Conservation (phyloP, 169 alveolate species). For the Plasmodium fragile region DNA sequence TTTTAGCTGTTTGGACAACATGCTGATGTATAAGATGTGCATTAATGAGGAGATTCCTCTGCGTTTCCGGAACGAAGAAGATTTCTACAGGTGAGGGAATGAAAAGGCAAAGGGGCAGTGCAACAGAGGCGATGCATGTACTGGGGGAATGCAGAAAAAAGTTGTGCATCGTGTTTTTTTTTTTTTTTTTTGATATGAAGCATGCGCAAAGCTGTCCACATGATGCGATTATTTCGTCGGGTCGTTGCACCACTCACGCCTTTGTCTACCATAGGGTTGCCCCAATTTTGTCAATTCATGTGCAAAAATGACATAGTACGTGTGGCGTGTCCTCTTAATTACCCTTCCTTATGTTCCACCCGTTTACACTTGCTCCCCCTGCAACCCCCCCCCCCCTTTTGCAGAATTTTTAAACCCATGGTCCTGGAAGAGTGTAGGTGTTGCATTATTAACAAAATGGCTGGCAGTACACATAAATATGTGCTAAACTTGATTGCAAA, state of each 20-base stretch:
- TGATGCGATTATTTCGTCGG: background rate
- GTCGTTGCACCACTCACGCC: background rate
- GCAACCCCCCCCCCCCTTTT: background rate
- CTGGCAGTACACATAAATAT: conserved; percentile 28
- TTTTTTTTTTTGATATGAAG: background rate
- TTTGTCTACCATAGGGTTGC: background rate
- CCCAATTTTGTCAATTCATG: background rate
- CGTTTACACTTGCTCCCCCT: background rate
- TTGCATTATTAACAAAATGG: conserved; percentile 34
- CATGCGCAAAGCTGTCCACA: background rate
- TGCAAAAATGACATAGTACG: background rate
- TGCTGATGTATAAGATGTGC: conserved; percentile 30
- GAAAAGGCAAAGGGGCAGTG: background rate
- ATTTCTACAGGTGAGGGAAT: conserved; percentile 41
- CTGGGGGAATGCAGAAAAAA: background rate
- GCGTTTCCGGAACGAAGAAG: conserved; percentile 45
- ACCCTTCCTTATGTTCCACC: background rate
- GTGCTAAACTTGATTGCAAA: conserved; percentile 44
- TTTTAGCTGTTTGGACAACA: conserved; percentile 41
- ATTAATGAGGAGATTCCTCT: conserved; percentile 57
- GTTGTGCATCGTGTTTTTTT: background rate
- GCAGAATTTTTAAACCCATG: conserved; percentile 68
- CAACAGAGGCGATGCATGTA: background rate
- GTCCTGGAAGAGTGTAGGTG: conserved; percentile 70
- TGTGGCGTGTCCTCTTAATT: too few species aligned